Evolutionary conservation across 2,329 filamentous ascomycete species (phyloP).

Genomic region (Fusarium decemcellulare): DNA sequence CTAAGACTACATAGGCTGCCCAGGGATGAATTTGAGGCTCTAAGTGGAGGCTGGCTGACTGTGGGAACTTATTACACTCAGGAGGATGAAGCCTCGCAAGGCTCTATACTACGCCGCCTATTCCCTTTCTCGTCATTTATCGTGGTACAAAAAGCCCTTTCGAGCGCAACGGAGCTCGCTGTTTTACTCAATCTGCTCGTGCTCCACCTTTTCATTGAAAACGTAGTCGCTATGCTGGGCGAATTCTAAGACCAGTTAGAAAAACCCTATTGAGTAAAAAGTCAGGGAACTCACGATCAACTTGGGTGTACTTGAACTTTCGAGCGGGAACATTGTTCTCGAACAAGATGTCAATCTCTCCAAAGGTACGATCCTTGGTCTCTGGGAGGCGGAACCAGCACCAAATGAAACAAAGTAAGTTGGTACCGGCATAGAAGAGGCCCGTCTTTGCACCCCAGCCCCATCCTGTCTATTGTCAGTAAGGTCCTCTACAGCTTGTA

Average conservation of each 20-base stretch:
- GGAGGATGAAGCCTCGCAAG: no score
- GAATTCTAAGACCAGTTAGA: neutral
- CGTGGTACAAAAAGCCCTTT: no score
- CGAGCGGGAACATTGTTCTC: slow-evolving; percentile 35
- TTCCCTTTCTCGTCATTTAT: no score
- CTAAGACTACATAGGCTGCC: no score
- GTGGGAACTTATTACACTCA: no score
- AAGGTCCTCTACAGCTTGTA: neutral
- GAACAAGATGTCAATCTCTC: slow-evolving; percentile 41
- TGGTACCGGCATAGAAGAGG: slow-evolving; percentile 36
- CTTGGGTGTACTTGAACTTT: slow-evolving; percentile 43
- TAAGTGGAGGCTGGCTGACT: no score
- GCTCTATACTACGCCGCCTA: no score
- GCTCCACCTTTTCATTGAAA: neutral
- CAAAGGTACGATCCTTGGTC: slow-evolving; percentile 43
- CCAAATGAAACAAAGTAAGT: slow-evolving; percentile 55
- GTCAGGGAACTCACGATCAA: slow-evolving; percentile 25
- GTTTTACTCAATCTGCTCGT: neutral
- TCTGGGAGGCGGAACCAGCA: slow-evolving; percentile 45
- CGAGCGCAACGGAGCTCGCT: no score
- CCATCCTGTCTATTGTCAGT: slow-evolving; percentile 8
- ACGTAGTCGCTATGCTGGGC: slow-evolving; percentile 3
- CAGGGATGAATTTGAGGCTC: no score
- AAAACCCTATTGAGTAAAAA: no score
- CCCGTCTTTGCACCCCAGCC: slow-evolving; percentile 1